Base-by-base conservation (phyloP, 2,329 filamentous ascomycete genomes). In the Dendryphion nanum region DNA sequence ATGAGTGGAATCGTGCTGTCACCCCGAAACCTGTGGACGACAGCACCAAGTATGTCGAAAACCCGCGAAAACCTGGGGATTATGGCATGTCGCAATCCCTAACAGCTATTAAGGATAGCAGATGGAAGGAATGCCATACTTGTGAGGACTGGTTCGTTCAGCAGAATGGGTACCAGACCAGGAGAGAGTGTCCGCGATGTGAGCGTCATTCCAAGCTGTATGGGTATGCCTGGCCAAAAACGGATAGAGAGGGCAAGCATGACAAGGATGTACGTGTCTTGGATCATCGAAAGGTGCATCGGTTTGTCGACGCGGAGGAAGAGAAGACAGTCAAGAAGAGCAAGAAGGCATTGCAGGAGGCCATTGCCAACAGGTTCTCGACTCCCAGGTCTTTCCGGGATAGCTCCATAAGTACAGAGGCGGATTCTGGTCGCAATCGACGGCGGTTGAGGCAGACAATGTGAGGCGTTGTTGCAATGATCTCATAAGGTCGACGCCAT, bases 161-260 rank as follows among this genome's bases (percentile, higher is more conserved):
- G 63, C 77, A 81, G 28, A 86, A 97, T 47, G 89, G 88, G 0
- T 96, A 95, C 63, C 84, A 83, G 48, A 96, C 90, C 1, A 81
- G 85, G 36, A 82, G 85, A 33, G 85, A 88, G 13, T 98, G 93
- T 62, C 90, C 89, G 4, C 81, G 93, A 5, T 98, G 93, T 64
- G 93, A 98, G 69, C 81, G 93, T 0, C 93, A 98, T 60, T 94
- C 87, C 13, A 97, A 95, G 70, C 71, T 98, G 1, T 98, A 97
- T 61, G 94, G 94, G 0, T 96, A 86, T 59, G 76, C 85, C 40
- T 98, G 93, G 93, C 93, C 93, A 5, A 96, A 98, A 72, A 97
- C 93, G 0, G 86, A 95, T 42, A 85, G 77, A 45, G 81, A 85
- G 18, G 87, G 87, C 1, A 80, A 81, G 13, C 66, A 78, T 15